Evolutionary conservation across 2,329 filamentous ascomycete genomes (phyloP).

Genomic region (Fusarium begoniae): DNA sequence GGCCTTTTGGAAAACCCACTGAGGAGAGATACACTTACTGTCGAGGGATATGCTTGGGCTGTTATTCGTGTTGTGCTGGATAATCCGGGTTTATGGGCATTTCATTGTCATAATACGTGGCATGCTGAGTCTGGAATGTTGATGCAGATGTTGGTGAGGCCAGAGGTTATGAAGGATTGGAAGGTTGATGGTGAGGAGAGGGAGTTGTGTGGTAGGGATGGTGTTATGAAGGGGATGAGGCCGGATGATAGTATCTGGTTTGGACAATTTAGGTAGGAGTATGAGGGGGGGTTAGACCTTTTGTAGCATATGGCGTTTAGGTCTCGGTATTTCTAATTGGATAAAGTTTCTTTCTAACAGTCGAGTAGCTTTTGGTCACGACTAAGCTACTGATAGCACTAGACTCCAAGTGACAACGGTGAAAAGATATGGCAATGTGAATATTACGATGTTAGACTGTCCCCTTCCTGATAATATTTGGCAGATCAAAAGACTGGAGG

Average conservation of each 20-base stretch:
- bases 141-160: constrained; percentile 63
- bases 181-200: constrained; percentile 31
- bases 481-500: fast-evolving
- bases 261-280: constrained; percentile 38
- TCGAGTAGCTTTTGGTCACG: neutral
- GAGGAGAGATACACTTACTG: constrained; percentile 56
- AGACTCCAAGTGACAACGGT: fast-evolving
- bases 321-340: fast-evolving
- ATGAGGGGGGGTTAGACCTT: too few relatives aligned
- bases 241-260: constrained; percentile 51
- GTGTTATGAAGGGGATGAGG: constrained; percentile 45
- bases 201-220: constrained; percentile 43
- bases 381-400: fast-evolving
- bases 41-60: constrained; percentile 64
- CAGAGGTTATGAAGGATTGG: constrained; percentile 44
- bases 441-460: fast-evolving
- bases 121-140: constrained; percentile 66
- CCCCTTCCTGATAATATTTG: fast-evolving
- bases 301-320: neutral
- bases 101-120: constrained; percentile 69
- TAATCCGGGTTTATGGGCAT: constrained; percentile 66
- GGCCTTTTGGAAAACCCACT: constrained; percentile 45
- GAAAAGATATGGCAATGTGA: fast-evolving
- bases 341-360: fast-evolving
- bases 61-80: constrained; percentile 64